Evolutionary conservation across 495 filamentous ascomycete species (phyloP), one percentile per base, ranked within the genome.

Genomic region (Cudoniella acicularis): DNA sequence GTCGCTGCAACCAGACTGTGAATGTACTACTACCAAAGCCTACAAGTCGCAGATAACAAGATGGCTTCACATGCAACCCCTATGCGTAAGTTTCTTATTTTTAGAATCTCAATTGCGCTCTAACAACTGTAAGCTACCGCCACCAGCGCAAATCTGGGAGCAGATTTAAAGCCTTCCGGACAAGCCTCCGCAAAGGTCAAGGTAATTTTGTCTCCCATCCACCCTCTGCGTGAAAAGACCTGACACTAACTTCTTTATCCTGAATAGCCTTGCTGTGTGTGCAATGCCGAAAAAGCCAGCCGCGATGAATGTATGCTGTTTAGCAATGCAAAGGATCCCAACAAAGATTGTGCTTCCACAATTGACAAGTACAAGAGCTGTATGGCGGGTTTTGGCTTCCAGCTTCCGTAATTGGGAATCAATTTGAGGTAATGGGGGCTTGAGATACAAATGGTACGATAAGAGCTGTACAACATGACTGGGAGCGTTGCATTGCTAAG

Each of bases 221-320:
- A n/a, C n/a, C n/a, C n/a, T 24, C 11, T 43, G 45, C 11, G 11
- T 16, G 2, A 9, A 47, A 51, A 11, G 17, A 20, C 18, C 21
- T 20, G 2, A 1, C 4, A 43, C 47, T 50, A 22, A 52, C 22
- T 36, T 10, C 46, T 23, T 24, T 40, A 24, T 21, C 45, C 10
- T 10, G 18, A 48, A 55, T 69, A 96, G 91, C 92, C 92, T 30
- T 96, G 92, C 83, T 96, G 93, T 72, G 94, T 98, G 20, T 98
- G 94, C 83, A 96, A 93, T 68, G 82, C 90, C 47, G 94, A 98
- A 73, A 98, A 98, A 72, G 80, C 89, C 57, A 75, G 78, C 59
- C 90, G 94, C 59, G 94, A 98, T 73, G 94, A 98, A 75, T 98
- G 94, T 79, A 97, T 98, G 93, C 88, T 98, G 17, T 96, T 98